Conservation (phyloP, 176 grass and related monocot genomes). For the Bonia amplexicaulis region DNA sequence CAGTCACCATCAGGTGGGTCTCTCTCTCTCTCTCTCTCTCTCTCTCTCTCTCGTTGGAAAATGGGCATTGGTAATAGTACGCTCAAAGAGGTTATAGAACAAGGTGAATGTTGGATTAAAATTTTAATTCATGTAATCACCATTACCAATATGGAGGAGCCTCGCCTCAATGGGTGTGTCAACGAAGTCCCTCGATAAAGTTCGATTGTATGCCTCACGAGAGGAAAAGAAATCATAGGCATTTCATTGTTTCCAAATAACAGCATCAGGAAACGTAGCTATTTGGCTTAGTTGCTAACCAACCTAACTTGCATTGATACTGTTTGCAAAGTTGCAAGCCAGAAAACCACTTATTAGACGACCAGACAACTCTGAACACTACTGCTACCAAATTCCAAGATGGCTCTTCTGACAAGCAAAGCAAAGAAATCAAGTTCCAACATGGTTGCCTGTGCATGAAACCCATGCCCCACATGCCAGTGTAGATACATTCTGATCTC, state of each 20-base stretch:
- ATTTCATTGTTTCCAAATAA: background rate
- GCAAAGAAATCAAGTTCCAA: background rate
- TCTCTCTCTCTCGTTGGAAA: background rate
- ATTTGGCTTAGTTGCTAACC: background rate
- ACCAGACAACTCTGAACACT: background rate
- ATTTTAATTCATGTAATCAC: background rate
- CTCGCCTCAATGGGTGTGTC: background rate
- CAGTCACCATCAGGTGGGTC: slow-evolving; percentile 66
- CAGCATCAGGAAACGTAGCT: background rate
- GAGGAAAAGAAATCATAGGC: background rate
- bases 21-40: background rate
- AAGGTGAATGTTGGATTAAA: slow-evolving; percentile 27
- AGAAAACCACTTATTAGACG: background rate
- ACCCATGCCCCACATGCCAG: background rate
- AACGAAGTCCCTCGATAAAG: background rate
- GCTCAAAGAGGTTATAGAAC: slow-evolving; percentile 2
- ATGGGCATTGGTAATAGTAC: background rate
- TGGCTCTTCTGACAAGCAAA: background rate
- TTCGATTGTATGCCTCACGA: background rate
- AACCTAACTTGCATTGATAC: slow-evolving; percentile 1
- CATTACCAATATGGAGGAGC: background rate
- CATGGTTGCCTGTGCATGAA: background rate
- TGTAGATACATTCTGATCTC: background rate
- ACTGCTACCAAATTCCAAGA: slow-evolving; percentile 6
- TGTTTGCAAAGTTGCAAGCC: background rate